phyloP scores from a whole-genome alignment of 2,329 filamentous ascomycete genomes.

The Bertia moriformis region DNA sequence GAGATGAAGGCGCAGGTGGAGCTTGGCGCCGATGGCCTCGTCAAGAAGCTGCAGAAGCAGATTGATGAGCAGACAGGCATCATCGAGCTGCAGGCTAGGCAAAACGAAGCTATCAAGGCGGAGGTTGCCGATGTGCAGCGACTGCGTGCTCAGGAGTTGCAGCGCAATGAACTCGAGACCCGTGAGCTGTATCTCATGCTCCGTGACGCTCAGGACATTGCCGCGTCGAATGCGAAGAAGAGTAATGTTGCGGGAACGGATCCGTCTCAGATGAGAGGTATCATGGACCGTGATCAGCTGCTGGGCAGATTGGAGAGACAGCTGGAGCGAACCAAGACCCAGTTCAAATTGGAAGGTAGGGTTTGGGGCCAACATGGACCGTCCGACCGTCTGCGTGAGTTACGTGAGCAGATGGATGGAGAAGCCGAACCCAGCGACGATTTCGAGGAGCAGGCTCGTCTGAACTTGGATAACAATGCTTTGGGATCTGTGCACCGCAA shows the following conservation, averaged over 20 bases:
- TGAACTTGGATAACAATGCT: slow-evolving; percentile 21
- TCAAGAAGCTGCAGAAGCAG: slow-evolving; percentile 58
- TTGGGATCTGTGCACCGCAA: slow-evolving; percentile 20
- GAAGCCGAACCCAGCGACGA: slow-evolving; percentile 8
- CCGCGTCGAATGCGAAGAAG: slow-evolving; percentile 40
- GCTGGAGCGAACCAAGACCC: slow-evolving; percentile 60
- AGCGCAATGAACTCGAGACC: slow-evolving; percentile 61
- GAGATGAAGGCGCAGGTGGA: slow-evolving; percentile 59
- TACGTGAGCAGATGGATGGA: slow-evolving; percentile 62
- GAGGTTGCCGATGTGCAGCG: slow-evolving; percentile 55
- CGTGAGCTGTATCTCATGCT: slow-evolving; percentile 69
- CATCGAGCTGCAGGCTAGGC: slow-evolving; percentile 52
- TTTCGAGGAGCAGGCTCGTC: background rate
- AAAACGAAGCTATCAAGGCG: slow-evolving; percentile 52
- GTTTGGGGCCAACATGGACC: slow-evolving; percentile 51
- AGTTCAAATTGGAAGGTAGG: slow-evolving; percentile 62
- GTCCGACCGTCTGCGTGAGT: slow-evolving; percentile 56
- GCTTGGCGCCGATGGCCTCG: slow-evolving; percentile 58
- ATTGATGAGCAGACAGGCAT: slow-evolving; percentile 55
- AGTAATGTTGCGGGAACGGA: slow-evolving; percentile 31
- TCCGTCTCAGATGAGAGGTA: slow-evolving; percentile 52
- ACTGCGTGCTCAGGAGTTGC: slow-evolving; percentile 52
- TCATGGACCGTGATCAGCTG: slow-evolving; percentile 55
- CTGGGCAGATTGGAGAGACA: slow-evolving; percentile 61
- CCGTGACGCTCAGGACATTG: slow-evolving; percentile 61